phyloP scores from a whole-genome alignment of 208 protist species.

The Crithidia fasciculata region DNA sequence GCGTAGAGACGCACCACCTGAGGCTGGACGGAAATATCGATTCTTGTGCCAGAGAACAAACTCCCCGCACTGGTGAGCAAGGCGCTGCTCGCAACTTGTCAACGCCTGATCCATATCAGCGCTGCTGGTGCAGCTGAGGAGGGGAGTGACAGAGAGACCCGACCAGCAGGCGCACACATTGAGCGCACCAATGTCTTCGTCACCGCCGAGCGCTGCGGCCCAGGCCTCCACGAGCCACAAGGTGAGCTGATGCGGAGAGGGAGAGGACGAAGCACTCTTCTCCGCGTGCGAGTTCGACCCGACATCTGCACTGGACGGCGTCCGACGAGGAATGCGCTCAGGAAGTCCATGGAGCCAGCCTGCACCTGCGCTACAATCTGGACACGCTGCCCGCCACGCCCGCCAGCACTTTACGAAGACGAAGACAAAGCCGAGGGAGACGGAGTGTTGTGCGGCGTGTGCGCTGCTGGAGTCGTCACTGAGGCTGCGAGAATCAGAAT shows the following conservation, averaged over 20 bases:
- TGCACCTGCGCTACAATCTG: not conserved
- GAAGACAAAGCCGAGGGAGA: slow-evolving; percentile 17
- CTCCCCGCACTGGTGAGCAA: not conserved
- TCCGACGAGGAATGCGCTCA: no score
- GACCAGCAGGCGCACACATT: slow-evolving; percentile 31
- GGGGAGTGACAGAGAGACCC: not conserved
- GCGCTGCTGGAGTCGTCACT: no score
- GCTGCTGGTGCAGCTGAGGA: not conserved
- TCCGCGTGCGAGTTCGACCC: no score
- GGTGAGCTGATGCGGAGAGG: slow-evolving; percentile 8
- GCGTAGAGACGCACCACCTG: not conserved
- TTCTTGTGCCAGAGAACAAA: no score
- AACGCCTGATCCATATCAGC: not conserved
- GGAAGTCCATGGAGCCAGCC: slow-evolving; percentile 1
- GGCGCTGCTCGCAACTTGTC: not conserved
- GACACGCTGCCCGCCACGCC: slow-evolving; percentile 17
- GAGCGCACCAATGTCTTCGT: slow-evolving; percentile 13
- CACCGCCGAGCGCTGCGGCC: not conserved
- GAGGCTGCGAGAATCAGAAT: no score
- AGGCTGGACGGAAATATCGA: no score
- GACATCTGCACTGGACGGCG: no score
- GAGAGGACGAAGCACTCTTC: not conserved
- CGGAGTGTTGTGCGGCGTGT: not conserved
- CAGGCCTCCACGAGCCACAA: slow-evolving; percentile 21
- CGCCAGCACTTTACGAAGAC: slow-evolving; percentile 24